A percentile compares a stretch with the other conserved stretches of the same genome.
Evolutionary conservation across 768 basidiomycete species (phyloP).

Genomic region (Arthromyces matolae): DNA sequence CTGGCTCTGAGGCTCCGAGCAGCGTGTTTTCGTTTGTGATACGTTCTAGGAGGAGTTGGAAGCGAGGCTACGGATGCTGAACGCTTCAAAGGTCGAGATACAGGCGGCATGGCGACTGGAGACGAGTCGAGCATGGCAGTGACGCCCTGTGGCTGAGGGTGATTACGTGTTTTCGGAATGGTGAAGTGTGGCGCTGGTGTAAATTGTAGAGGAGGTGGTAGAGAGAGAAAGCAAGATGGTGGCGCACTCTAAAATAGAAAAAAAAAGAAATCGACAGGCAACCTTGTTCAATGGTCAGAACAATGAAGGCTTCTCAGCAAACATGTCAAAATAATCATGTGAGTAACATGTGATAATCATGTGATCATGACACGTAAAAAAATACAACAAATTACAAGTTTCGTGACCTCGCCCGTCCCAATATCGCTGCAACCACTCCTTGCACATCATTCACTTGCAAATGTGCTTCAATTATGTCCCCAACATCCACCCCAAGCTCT

Average conservation of each 20-base stretch:
- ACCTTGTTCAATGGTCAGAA: no score
- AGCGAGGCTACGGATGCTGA: conserved; percentile 62
- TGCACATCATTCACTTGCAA: conserved; percentile 63
- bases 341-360: no score
- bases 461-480: conserved; percentile 58
- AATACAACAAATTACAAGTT: no score
- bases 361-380: no score
- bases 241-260: not conserved
- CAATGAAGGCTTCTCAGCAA: no score
- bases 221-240: not conserved
- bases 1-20: conserved; percentile 30
- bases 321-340: no score
- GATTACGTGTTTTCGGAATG: conserved; percentile 9
- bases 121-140: conserved; percentile 29
- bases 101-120: conserved; percentile 28
- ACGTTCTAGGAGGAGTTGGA: conserved; percentile 64
- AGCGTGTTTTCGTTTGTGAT: conserved; percentile 44
- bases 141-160: not conserved
- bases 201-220: not conserved
- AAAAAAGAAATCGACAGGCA: not conserved
- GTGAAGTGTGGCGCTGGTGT: not conserved
- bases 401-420: conserved; percentile 41
- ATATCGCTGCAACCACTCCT: conserved; percentile 58
- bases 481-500: conserved; percentile 49
- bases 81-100: conserved; percentile 48